Conservation (phyloP, 208 protist species). For the Crithidia expoeki region DNA sequence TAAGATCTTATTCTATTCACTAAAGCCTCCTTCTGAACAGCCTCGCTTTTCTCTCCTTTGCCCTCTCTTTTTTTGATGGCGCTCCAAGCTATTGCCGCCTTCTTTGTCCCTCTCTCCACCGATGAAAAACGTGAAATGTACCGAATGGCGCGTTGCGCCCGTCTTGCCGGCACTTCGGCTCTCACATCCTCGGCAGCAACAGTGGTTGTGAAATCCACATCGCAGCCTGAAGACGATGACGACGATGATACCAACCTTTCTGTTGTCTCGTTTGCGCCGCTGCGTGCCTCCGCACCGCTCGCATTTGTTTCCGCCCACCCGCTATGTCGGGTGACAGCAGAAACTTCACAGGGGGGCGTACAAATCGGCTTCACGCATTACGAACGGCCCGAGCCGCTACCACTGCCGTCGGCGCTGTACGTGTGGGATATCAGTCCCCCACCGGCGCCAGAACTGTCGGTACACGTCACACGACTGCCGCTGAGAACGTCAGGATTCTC, state of each 20-base stretch:
- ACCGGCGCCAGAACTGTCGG: neutral
- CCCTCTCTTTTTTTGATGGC: neutral
- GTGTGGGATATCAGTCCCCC: slow-evolving; percentile 6
- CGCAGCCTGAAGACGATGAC: neutral
- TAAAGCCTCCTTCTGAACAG: neutral
- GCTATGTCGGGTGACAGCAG: neutral
- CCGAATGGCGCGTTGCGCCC: neutral
- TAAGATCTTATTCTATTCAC: too few species aligned
- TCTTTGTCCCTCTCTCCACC: slow-evolving; percentile 5
- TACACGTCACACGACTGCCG: neutral
- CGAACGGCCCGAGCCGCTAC: neutral
- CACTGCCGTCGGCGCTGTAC: neutral
- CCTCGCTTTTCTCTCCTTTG: neutral
- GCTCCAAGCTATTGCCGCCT: slow-evolving; percentile 7
- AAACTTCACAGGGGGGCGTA: neutral
- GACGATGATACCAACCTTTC: neutral
- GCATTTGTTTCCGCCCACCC: slow-evolving; percentile 1
- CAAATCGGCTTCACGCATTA: slow-evolving; percentile 12
- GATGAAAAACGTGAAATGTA: neutral
- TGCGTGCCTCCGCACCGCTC: neutral
- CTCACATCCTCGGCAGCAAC: too few species aligned
- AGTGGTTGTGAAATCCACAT: too few species aligned
- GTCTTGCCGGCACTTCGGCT: neutral
- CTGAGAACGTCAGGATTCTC: neutral
- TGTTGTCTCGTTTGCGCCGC: neutral